A percentile compares a stretch with the other conserved stretches of the same genome.
phyloP scores from a whole-genome alignment of 1,284 basidiomycete genomes.

The Agroathelia rolfsii region DNA sequence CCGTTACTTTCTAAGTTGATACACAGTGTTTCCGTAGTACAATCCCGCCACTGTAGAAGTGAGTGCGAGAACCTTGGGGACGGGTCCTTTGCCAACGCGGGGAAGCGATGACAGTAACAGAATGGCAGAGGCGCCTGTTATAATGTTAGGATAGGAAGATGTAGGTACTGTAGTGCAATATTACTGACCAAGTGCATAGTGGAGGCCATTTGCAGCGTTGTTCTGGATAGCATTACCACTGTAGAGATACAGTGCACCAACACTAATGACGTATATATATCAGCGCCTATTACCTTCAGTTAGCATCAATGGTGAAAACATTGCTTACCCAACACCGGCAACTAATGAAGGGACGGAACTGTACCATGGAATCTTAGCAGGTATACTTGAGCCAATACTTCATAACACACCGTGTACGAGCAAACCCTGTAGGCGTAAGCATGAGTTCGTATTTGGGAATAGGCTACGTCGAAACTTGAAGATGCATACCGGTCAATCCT shows the following conservation, averaged over 20 bases:
- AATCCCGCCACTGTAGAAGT: constrained; percentile 50
- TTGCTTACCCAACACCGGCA: constrained; percentile 61
- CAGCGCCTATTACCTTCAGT: neutral
- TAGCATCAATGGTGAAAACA: constrained; percentile 13
- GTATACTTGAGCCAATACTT: no score
- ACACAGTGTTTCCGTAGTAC: constrained; percentile 66
- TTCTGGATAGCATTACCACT: constrained; percentile 67
- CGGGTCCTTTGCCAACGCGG: constrained; percentile 65
- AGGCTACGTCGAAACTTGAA: no score
- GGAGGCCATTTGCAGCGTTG: constrained; percentile 62
- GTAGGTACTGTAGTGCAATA: constrained; percentile 1
- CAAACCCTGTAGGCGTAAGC: constrained; percentile 46
- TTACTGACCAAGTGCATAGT: constrained; percentile 61
- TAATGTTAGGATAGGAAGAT: constrained; percentile 3
- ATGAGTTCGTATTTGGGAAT: no score
- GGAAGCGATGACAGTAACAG: constrained; percentile 74
- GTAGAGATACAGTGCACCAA: constrained; percentile 70
- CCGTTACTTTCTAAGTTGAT: constrained; percentile 28
- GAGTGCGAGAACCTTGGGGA: constrained; percentile 58
- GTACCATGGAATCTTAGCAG: no score
- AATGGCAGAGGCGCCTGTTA: constrained; percentile 64
- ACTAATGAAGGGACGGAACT: constrained; percentile 73
- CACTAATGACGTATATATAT: constrained; percentile 28
- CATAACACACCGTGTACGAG: no score
- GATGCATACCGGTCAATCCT: constrained; percentile 64